Evolutionary conservation across 2,329 filamentous ascomycete species (phyloP).

Genomic region (Cadophora luteo-olivacea): DNA sequence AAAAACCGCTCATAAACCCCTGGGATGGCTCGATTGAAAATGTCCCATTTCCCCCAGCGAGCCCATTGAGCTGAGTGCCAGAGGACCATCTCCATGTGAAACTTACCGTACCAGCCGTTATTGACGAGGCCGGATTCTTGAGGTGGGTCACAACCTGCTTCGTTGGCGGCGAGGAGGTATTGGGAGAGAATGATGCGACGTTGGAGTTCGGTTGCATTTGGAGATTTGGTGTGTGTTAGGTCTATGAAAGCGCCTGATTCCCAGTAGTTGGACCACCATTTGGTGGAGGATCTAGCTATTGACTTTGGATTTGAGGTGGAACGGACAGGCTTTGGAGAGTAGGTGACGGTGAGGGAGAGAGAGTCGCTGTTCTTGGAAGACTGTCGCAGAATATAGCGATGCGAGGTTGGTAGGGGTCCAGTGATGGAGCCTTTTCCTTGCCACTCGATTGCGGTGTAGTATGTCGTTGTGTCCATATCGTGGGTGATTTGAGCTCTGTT

Average conservation of each 20-base stretch:
- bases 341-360: background rate
- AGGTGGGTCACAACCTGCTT: constrained; percentile 48
- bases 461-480: constrained; percentile 48
- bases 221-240: constrained; percentile 46
- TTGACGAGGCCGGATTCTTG: constrained; percentile 55
- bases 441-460: constrained; percentile 44
- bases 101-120: constrained; percentile 55
- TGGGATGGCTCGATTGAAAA: constrained; percentile 49
- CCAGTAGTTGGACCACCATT: constrained; percentile 44
- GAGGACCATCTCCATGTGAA: constrained; percentile 53
- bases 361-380: background rate
- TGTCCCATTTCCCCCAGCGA: constrained; percentile 48
- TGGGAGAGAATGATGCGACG: constrained; percentile 53
- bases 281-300: constrained; percentile 23
- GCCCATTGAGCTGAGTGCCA: constrained; percentile 52
- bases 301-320: background rate
- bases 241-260: constrained; percentile 51
- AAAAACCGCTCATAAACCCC: constrained; percentile 46
- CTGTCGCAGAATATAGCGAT: constrained; percentile 36
- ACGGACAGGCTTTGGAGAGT: background rate
- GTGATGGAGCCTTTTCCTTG: constrained; percentile 28
- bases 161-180: constrained; percentile 53
- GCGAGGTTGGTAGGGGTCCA: constrained; percentile 27
- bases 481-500: constrained; percentile 47
- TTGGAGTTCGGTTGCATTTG: constrained; percentile 51